A percentile compares a stretch with the other conserved stretches of the same genome.
Conservation (phyloP, 331 rosid genomes). For the Phaseolus coccineus region DNA sequence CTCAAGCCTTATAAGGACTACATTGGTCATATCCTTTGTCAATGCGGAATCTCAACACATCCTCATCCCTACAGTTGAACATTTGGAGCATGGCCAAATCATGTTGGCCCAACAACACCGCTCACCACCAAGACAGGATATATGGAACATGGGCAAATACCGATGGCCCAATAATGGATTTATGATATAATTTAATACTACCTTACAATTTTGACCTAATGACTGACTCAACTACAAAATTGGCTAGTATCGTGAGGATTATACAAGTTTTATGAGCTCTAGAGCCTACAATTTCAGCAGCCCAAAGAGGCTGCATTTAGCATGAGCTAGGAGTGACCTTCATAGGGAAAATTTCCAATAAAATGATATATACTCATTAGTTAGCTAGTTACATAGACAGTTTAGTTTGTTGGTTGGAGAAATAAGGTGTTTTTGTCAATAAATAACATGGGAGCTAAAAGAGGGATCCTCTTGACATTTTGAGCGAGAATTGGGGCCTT, state of each 20-base stretch:
- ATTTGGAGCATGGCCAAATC: neutral
- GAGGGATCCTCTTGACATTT: neutral
- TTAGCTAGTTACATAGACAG: neutral
- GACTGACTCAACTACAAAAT: neutral
- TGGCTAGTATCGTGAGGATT: neutral
- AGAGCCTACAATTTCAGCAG: neutral
- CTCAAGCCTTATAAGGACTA: neutral
- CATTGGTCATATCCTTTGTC: neutral
- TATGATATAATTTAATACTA: neutral
- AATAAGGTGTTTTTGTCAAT: neutral
- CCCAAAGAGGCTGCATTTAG: neutral
- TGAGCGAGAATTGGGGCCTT: neutral
- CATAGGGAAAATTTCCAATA: neutral
- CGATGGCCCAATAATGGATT: neutral
- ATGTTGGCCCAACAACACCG: neutral
- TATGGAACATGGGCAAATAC: neutral
- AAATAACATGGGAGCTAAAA: constrained; percentile 1
- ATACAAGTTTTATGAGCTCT: neutral
- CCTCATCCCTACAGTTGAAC: neutral
- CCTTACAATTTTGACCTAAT: neutral
- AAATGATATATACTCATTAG: neutral
- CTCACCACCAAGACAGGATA: neutral
- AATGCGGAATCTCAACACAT: neutral
- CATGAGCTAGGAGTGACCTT: neutral
- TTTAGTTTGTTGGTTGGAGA: neutral